These are phyloP conservation scores for Peribolospora baueri DNA, from an alignment of 768 basidiomycete genomes.

Conservation along the genomic window DNA sequence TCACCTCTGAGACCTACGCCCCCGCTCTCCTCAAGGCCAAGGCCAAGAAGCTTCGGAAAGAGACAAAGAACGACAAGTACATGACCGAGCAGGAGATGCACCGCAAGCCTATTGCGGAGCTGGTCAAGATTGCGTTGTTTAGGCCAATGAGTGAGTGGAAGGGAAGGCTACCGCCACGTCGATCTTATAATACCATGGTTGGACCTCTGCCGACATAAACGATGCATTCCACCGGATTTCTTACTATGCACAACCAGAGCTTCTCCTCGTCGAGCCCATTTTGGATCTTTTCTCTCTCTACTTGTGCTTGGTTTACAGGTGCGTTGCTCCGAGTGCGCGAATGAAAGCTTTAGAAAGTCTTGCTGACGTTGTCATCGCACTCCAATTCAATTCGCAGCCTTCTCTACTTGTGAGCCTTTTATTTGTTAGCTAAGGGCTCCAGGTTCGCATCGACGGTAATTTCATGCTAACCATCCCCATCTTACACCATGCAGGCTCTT, in stretches of 20 bases:
- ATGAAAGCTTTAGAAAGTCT: too few relatives aligned
- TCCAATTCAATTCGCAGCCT: too few relatives aligned
- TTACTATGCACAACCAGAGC: neutral
- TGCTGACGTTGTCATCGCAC: too few relatives aligned
- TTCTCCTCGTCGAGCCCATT: neutral
- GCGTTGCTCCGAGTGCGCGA: too few relatives aligned
- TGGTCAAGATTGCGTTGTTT: constrained; percentile 12
- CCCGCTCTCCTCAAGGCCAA: constrained; percentile 10
- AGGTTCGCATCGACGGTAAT: neutral
- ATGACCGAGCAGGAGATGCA: constrained; percentile 11
- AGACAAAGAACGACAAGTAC: constrained; percentile 11
- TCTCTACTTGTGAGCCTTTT: constrained; percentile 4
- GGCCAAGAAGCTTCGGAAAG: constrained; percentile 14
- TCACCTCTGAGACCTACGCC: constrained; percentile 15
- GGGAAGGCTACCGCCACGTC: neutral
- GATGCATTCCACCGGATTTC: neutral
- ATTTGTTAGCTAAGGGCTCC: neutral
- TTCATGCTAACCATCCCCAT: too few relatives aligned
- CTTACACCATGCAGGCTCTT: neutral
- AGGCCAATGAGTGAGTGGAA: constrained; percentile 9
- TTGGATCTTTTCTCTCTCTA: constrained; percentile 5
- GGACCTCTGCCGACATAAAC: neutral
- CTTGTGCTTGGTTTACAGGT: constrained; percentile 14
- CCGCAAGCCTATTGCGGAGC: constrained; percentile 8
- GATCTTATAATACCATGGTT: too few relatives aligned